These are phyloP conservation scores for Solanum pinnatisectum DNA, from an alignment of 257 asterid species.

Conservation along the genomic window DNA sequence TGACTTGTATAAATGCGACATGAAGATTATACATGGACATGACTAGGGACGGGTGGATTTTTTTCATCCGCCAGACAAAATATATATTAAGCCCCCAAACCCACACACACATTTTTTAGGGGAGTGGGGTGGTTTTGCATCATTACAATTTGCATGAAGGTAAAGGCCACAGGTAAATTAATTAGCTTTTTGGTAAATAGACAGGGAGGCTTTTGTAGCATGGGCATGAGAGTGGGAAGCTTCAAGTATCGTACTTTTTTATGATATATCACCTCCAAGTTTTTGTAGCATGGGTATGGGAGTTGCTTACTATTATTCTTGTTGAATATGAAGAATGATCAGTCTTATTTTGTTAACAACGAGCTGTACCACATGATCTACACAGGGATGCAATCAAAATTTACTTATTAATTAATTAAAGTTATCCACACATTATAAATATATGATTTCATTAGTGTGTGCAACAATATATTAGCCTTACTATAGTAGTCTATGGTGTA, in stretches of 20 bases:
- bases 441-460: not conserved
- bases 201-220: not conserved
- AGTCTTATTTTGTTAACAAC: not conserved
- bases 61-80: no score
- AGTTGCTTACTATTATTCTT: not conserved
- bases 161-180: not conserved
- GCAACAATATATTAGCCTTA: not conserved
- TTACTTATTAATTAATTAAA: not conserved
- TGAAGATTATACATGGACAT: no score
- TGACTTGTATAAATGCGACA: not conserved
- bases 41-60: not conserved
- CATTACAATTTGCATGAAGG: not conserved
- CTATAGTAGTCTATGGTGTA: no score
- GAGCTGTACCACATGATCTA: not conserved
- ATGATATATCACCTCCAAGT: not conserved
- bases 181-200: not conserved
- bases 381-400: not conserved
- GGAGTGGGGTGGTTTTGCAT: not conserved
- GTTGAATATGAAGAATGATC: not conserved
- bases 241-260: not conserved
- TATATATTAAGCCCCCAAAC: not conserved
- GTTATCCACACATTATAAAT: not conserved
- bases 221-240: not conserved
- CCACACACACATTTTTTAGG: not conserved
- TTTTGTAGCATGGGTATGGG: not conserved